Base-by-base conservation (phyloP, 129 eudicot genomes). In the Lactuca sativa region DNA sequence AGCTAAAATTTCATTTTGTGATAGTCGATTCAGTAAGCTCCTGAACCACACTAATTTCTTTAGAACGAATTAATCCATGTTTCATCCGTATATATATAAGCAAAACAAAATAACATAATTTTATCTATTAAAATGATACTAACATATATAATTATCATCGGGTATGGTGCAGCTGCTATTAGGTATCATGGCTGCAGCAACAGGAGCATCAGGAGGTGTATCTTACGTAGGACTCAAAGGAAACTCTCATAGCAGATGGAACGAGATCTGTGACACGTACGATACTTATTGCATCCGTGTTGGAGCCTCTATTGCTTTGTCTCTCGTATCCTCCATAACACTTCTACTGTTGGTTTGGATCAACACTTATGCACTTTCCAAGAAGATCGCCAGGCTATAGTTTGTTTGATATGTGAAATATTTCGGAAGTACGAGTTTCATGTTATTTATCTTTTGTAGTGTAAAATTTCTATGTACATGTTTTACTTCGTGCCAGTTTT, bases 151-250 rank as follows among this genome's bases (percentile, higher is more conserved):
- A 17, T 21, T 21, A 21, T 40, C 9, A 21, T 9, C 65, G 31
- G n/a, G 11, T 61, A 38, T 55, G 59, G 44, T 62, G 83, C 88
- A 88, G 97, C 38, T 91, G 74, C 53, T 88, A 70, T 64, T 91
- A 72, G 97, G 97, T 44, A 85, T 91, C 4, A 72, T 85, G 62
- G 90, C 96, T 11, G 65, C 97, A 13, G 93, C 95, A 61, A 82
- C 85, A 7, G 95, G 92, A 64, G 58, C 93, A 74, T 81, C 87
- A 40, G 97, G 90, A 7, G 91, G 54, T 16, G 95, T 91, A 2
- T 95, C 70, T 16, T 91, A 91, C 73, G 56, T 88, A 9, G 97
- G 96, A 48, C 57, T 83, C 47, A 88, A 78, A 76, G 97, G 97
- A 17, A 83, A 85, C 77, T 70, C 85, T 55, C 92, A 88, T 52